phyloP scores from a whole-genome alignment of 768 basidiomycete genomes.

The Rossbeevera mucosa region DNA sequence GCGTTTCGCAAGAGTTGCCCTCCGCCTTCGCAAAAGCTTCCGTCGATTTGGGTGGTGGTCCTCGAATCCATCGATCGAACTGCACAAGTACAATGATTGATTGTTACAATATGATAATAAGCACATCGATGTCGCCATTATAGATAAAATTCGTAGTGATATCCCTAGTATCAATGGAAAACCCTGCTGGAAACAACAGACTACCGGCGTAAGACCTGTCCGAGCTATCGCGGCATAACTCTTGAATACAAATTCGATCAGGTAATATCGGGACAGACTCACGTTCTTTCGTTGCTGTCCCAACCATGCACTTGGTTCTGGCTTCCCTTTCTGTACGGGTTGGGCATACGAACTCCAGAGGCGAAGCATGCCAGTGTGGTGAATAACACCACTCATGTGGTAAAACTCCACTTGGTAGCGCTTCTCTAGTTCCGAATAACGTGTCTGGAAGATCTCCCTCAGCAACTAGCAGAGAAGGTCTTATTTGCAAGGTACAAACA shows the following conservation, averaged over 20 bases:
- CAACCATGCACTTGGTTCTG: conserved; percentile 65
- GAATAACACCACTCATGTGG: conserved; percentile 74
- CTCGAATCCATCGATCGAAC: neutral
- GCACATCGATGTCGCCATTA: conserved; percentile 8
- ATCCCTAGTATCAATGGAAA: conserved; percentile 8
- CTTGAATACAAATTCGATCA: neutral
- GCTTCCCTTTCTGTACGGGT: conserved; percentile 39
- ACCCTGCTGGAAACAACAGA: neutral
- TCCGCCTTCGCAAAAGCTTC: conserved; percentile 49
- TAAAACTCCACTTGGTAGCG: conserved; percentile 75
- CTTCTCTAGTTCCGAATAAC: conserved; percentile 49
- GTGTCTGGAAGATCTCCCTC: conserved; percentile 33
- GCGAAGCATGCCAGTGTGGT: conserved; percentile 61
- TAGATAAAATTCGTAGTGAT: conserved; percentile 8
- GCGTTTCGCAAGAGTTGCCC: conserved; percentile 73
- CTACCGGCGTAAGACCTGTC: conserved; percentile 26
- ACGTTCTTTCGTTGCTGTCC: conserved; percentile 57
- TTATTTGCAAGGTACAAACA: conserved; percentile 28
- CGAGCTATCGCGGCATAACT: conserved; percentile 20
- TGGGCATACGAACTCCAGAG: conserved; percentile 57
- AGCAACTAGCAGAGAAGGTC: neutral
- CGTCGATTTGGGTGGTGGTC: conserved; percentile 34
- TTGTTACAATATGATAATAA: conserved; percentile 8
- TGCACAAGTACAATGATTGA: neutral
- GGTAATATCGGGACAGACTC: neutral